Percentiles rank a stretch among this genome's conserved stretches.
Evolutionary conservation across 305 asterid species (phyloP).

Genomic region (Fraxinus xanthoxyloides): DNA sequence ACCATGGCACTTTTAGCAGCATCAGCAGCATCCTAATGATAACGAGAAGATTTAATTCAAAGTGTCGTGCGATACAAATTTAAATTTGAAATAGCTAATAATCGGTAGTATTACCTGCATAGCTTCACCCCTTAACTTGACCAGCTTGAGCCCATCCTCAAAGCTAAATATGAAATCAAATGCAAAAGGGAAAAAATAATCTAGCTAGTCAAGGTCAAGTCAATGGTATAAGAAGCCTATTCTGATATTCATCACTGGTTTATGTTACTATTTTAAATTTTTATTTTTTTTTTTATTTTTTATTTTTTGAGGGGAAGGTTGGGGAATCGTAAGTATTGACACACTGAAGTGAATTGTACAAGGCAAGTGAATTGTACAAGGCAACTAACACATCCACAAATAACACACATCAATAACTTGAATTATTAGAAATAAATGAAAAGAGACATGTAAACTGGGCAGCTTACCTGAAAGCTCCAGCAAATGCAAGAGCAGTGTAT

Average conservation of each 20-base stretch:
- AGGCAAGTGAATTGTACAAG: neutral
- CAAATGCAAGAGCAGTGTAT: conserved; percentile 96
- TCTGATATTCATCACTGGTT: neutral
- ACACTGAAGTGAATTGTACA: neutral
- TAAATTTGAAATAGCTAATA: conserved; percentile 3
- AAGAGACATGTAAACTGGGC: conserved; percentile 3
- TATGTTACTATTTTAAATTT: neutral
- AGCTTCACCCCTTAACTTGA: conserved; percentile 94
- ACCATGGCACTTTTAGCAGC: conserved; percentile 97
- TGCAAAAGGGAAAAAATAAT: neutral
- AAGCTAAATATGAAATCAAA: conserved; percentile 48
- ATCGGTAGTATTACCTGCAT: conserved; percentile 72
- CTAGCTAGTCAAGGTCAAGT: neutral
- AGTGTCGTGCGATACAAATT: neutral
- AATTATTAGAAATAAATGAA: neutral
- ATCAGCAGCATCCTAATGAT: conserved; percentile 85
- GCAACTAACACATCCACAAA: neutral
- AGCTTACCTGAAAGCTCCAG: conserved; percentile 89
- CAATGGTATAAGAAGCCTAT: neutral
- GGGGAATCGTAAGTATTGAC: neutral
- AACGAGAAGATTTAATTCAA: conserved; percentile 4
- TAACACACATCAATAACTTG: neutral
- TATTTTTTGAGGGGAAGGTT: neutral
- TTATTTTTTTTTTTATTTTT: too few relatives aligned
- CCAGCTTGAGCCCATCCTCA: conserved; percentile 97